Conservation (phyloP, 1,284 basidiomycete genomes). For the Ganoderma boninense region DNA sequence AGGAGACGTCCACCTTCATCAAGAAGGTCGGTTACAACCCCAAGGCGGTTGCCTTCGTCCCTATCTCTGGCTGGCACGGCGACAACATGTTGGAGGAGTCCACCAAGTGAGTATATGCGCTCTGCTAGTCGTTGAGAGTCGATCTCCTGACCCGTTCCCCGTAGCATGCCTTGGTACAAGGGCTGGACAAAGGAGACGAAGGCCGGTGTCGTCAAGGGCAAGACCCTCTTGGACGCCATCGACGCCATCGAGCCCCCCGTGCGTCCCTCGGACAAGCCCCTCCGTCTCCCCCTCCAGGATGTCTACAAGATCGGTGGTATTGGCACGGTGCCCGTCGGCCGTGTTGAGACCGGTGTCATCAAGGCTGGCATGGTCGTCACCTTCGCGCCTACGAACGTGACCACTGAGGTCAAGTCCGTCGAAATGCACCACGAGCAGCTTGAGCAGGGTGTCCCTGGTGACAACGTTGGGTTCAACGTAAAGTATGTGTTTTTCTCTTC, state of each 20-base stretch:
- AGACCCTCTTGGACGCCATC: slow-evolving; percentile 99
- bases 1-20: slow-evolving; percentile 99
- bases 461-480: slow-evolving; percentile 99
- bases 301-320: slow-evolving; percentile 99
- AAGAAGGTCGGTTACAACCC: slow-evolving; percentile 99
- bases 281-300: slow-evolving; percentile 99
- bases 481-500: slow-evolving; percentile 60
- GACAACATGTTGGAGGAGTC: slow-evolving; percentile 99
- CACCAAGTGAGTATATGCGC: slow-evolving; percentile 68
- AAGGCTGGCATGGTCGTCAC: slow-evolving; percentile 99
- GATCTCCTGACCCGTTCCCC: slow-evolving; percentile 31
- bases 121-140: slow-evolving; percentile 17
- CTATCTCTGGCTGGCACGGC: slow-evolving; percentile 99
- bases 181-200: slow-evolving; percentile 98
- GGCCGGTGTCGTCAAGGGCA: slow-evolving; percentile 92
- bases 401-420: slow-evolving; percentile 99
- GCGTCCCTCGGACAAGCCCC: slow-evolving; percentile 98
- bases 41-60: slow-evolving; percentile 97
- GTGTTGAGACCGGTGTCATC: slow-evolving; percentile 99
- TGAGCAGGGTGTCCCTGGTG: slow-evolving; percentile 93
- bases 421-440: slow-evolving; percentile 99
- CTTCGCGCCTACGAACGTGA: slow-evolving; percentile 97
- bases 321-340: slow-evolving; percentile 99
- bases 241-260: slow-evolving; percentile 98
- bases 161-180: slow-evolving; percentile 99